A percentile compares a stretch with the other conserved stretches of the same genome.
These are phyloP conservation scores for Globisporangium spinosum DNA, from an alignment of 352 stramenopile genomes.

Conservation along the genomic window DNA sequence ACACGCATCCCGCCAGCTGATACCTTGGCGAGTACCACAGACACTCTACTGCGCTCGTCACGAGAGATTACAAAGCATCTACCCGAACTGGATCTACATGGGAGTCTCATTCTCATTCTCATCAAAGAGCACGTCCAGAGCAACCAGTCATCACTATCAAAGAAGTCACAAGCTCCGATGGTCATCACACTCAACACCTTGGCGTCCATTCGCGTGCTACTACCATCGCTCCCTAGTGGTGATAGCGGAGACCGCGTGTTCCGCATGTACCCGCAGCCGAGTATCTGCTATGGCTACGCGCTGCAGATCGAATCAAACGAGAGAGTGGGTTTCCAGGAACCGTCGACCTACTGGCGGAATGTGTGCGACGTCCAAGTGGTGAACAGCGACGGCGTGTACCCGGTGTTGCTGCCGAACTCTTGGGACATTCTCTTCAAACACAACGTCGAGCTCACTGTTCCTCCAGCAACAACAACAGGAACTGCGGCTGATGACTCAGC, in stretches of 20 bases:
- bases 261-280: constrained; percentile 41
- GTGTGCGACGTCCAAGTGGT: constrained; percentile 39
- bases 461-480: not conserved
- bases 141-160: not conserved
- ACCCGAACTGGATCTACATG: constrained; percentile 33
- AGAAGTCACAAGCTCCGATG: constrained; percentile 10
- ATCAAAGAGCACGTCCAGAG: constrained; percentile 32
- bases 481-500: not conserved
- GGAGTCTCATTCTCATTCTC: constrained; percentile 45
- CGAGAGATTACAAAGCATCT: constrained; percentile 18
- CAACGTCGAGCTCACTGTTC: constrained; percentile 34
- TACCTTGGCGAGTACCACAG: constrained; percentile 7
- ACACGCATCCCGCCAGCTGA: constrained; percentile 27
- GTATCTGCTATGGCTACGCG: constrained; percentile 50
- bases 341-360: constrained; percentile 47
- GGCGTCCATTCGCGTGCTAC: constrained; percentile 29
- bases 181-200: constrained; percentile 37
- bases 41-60: constrained; percentile 12
- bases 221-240: constrained; percentile 19
- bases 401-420: constrained; percentile 33
- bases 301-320: constrained; percentile 48
- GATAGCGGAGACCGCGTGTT: constrained; percentile 30
- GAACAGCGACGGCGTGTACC: constrained; percentile 43
- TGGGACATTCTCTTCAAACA: constrained; percentile 72
- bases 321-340: constrained; percentile 37